Base-by-base conservation (phyloP, 371 early-diverging fungal species). In the Massospora cicadina region DNA sequence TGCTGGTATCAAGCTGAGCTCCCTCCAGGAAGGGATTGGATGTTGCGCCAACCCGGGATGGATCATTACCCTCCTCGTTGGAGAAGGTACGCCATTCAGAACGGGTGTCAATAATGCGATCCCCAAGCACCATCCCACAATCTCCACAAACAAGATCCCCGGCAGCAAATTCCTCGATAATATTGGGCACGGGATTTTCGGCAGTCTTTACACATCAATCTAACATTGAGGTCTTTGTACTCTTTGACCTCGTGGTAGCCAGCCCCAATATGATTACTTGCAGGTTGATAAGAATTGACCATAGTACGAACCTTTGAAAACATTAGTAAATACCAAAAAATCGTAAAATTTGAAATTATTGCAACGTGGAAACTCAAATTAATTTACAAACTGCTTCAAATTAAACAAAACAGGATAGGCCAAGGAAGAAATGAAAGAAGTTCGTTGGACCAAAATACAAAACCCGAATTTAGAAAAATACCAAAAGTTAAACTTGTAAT, bases 51-150 rank as follows among this genome's bases (percentile, higher is more conserved):
- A 98, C 98, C 84, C 99, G 94, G 69, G 94, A 93, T 43, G 98
- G 98, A 75, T 99, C 98, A 71, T 92, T 93, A 60, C 89, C 90
- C 68, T 87, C 90, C 68, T 92, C 93, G 75, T 93, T 90, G 58
- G 89, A 83, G 77, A 99, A 99, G 0, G 95, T 96, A 69, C 99
- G 86, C 99, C 99, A 99, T 75, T 99, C 99, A 2, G 93, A 90
- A 26, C 98, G 81, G 17, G 98, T 97, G 75, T 99, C 99, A 64
- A 99, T 95, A 66, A 99, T 92, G 58, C 97, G 82, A 74, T 94
- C 89, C 54, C 93, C 95, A 33, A 99, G 80, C 2, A 98, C 91
- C 32, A 95, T 75, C 29, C 98, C 99, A 74, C 99, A 99, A 72
- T 88, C 87, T 33, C 96, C 95, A 74, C 99, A 99, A 12, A 99